Evolutionary conservation across 2,329 filamentous ascomycete genomes (phyloP), one percentile per base, ranked within the genome.

Genomic region (Pyricularia grisea): DNA sequence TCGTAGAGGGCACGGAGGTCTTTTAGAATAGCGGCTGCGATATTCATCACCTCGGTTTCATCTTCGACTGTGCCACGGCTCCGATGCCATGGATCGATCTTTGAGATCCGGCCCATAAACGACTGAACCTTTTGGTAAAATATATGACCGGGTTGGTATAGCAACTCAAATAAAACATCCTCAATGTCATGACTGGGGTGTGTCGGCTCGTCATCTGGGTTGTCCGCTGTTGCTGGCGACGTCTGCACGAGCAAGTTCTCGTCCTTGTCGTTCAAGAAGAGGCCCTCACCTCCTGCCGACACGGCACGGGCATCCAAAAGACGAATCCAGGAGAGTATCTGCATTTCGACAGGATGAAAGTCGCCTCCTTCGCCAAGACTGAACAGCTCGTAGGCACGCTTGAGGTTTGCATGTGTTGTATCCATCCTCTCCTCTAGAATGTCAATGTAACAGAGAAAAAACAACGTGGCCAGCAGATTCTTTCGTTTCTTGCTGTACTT

Each of bases 81-180:
- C 12, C 85, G 81, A 73, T 87, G 84, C 83, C 84, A 87, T 0
- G 81, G 84, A 69, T 87, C 84, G 68, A 87, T 86, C 69, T 82
- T 81, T 7, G 84, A 84, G 66, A 87, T 86, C 5, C 83, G 79
- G 2, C 85, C 85, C 77, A 86, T 85, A 73, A 87, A 86, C 42
- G 81, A 84, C 73, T 85, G 85, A 0, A 87, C 83, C 70, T 86
- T 84, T 68, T 87, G 84, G 71, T 85, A 87, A 74, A 88, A 87
- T 2, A 84, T 77, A 25, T 86, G 81, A 0, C 84, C 84, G 0
- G 84, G 84, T n/a, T 85, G 82, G 71, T 85, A 86, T 2, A 87
- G 74, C 0, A 84, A 79, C 70, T 86, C 83, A 70, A 86, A 86
- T 0, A 87, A 75, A 1, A 84, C 80, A 60, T 86, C 83, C 66